A percentile compares a stretch with the other conserved stretches of the same genome.
These are phyloP conservation scores for Saccharomyces hybrid DNA, from an alignment of 1,139 yeast genomes.

Conservation along the genomic window DNA sequence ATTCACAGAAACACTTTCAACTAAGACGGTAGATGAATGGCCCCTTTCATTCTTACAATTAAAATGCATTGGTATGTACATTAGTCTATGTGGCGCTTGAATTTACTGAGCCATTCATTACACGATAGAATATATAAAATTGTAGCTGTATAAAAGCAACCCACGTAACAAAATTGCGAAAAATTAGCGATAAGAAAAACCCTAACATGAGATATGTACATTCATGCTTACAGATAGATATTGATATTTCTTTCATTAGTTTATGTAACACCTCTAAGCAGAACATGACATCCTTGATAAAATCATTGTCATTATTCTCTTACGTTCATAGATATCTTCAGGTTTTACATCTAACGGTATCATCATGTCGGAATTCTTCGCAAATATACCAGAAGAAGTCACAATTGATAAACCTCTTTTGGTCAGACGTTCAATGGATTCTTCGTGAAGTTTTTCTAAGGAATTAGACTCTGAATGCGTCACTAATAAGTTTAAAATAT, in stretches of 20 bases:
- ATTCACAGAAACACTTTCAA: slow-evolving; percentile 13
- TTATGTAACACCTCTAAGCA: not conserved
- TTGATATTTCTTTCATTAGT: not conserved
- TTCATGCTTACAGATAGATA: not conserved
- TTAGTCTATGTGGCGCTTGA: not conserved
- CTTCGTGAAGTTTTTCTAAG: slow-evolving; percentile 18
- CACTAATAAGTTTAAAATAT: slow-evolving; percentile 31
- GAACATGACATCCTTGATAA: slow-evolving; percentile 18
- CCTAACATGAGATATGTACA: not conserved
- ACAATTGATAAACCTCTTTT: slow-evolving; percentile 32
- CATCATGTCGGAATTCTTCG: slow-evolving; percentile 7
- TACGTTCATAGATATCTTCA: slow-evolving; percentile 18
- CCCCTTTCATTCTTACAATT: not conserved
- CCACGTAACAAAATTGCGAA: not conserved
- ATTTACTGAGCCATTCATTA: not conserved
- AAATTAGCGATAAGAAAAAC: not conserved
- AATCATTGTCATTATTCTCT: slow-evolving; percentile 18
- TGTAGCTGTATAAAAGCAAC: not conserved
- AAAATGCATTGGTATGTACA: not conserved
- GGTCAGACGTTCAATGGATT: slow-evolving; percentile 24
- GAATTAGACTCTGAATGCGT: slow-evolving; percentile 30
- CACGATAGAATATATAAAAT: not conserved
- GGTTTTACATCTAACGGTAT: slow-evolving; percentile 12
- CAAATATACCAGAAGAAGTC: slow-evolving; percentile 20
- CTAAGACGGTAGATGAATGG: not conserved